Evolutionary conservation across 148 eudicot species (phyloP).

Genomic region (Silene uniflora): DNA sequence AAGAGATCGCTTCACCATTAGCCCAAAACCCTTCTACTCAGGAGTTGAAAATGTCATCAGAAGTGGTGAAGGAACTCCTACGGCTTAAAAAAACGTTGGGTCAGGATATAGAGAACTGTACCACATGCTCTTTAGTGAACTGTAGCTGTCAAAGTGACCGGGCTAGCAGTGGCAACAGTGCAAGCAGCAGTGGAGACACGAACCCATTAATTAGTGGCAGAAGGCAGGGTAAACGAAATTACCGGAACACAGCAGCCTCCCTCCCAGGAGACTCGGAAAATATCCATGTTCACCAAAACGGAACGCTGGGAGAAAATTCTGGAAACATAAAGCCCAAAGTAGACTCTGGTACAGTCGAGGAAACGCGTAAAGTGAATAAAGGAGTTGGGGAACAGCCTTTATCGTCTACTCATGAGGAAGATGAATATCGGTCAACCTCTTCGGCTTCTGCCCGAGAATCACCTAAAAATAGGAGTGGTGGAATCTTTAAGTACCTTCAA

Average conservation of each 20-base stretch:
- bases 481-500: constrained; percentile 75
- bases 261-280: constrained; percentile 29
- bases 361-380: constrained; percentile 18
- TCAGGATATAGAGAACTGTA: constrained; percentile 62
- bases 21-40: constrained; percentile 36
- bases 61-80: constrained; percentile 76
- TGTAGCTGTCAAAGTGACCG: constrained; percentile 97
- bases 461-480: constrained; percentile 52
- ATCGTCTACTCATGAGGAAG: not conserved
- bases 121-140: constrained; percentile 72
- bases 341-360: constrained; percentile 5
- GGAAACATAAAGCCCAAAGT: not conserved
- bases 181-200: constrained; percentile 54
- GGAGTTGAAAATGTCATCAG: constrained; percentile 79
- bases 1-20: constrained; percentile 36
- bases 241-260: constrained; percentile 30
- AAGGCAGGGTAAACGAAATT: constrained; percentile 49
- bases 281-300: constrained; percentile 5
- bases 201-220: constrained; percentile 38
- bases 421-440: constrained; percentile 15
- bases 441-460: constrained; percentile 30
- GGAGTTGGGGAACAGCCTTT: not conserved
- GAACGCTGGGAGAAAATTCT: constrained; percentile 12
- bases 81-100: constrained; percentile 85
- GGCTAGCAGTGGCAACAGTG: constrained; percentile 71